Base-by-base conservation (phyloP, 441 rosid genomes). In the Melastoma candidum region DNA sequence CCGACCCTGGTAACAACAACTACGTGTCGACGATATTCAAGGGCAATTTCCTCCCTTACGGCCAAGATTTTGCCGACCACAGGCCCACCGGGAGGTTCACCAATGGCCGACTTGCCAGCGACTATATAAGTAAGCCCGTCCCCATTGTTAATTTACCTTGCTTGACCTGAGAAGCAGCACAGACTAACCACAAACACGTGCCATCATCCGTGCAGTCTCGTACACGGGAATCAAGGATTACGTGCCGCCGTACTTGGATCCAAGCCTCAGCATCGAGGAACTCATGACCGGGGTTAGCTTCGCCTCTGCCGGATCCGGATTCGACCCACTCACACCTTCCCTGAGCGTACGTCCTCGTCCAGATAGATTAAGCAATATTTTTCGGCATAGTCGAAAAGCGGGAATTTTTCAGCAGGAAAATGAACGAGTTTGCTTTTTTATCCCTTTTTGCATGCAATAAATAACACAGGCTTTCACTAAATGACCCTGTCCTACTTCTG, bases 221-320 rank as follows among this genome's bases (percentile, higher is more conserved):
- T 48, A 57, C 45, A 13, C 32, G 2, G 60, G 60, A 26, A 22
- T 57, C 26, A 57, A 57, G 24, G 60, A 57, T 3, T 17, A 46
- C 29, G 45, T 57, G 51, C 60, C 60, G 13, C 60, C 60, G 0
- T 57, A 47, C 44, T 32, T 57, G 41, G 52, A 57, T 26, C 60
- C 44, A 2, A 7, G 13, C 2, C 48, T 57, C 8, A 11, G 45
- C 26, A 46, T 0, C 44, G 27, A 12, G n/a, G 60, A 57, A 11
- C 60, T 57, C n/a, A 14, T 0, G 7, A 57, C 60, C 12, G 60
- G 60, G 46, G 60, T 57, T 27, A 46, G 60, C 49, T 47, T 57
- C 11, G 53, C 53, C 14, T 57, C 60, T 9, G 53, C 52, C 1
- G 60, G 60, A n/a, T 27, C 60, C 0, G 53, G 60, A 27, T 57